Conservation (phyloP, 2,329 filamentous ascomycete genomes). For the Stylonectria norvegica region DNA sequence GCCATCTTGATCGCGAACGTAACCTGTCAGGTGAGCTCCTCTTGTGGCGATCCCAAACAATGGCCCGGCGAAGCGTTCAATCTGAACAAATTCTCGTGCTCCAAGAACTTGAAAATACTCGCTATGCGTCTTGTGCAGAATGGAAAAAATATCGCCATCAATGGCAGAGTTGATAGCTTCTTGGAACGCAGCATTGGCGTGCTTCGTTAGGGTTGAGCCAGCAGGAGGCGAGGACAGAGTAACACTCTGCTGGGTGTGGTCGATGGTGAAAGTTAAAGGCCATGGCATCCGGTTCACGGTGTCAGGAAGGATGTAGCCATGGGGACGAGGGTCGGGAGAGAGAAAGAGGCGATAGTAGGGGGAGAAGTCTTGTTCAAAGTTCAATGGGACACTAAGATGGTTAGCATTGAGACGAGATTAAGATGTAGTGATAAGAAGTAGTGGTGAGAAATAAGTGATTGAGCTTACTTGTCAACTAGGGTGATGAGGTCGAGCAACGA, state of each 20-base stretch:
- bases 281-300: constrained; percentile 47
- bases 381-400: constrained; percentile 43
- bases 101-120: constrained; percentile 42
- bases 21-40: constrained; percentile 65
- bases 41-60: constrained; percentile 67
- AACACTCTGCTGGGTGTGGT: constrained; percentile 31
- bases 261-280: constrained; percentile 38
- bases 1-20: constrained; percentile 39
- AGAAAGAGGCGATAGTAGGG: constrained; percentile 47
- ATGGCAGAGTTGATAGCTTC: constrained; percentile 38
- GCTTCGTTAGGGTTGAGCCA: constrained; percentile 21
- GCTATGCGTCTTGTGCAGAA: constrained; percentile 38
- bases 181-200: constrained; percentile 40
- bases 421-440: background rate
- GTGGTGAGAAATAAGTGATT: background rate
- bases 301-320: constrained; percentile 48
- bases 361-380: constrained; percentile 35
- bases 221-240: constrained; percentile 28
- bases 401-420: too few species aligned
- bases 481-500: constrained; percentile 39
- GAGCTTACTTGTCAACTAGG: constrained; percentile 41
- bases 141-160: constrained; percentile 35
- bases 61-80: constrained; percentile 60
- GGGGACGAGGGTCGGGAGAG: constrained; percentile 42
- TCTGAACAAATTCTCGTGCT: constrained; percentile 34